phyloP scores from a whole-genome alignment of 2,329 filamentous ascomycete genomes.

The Verticillium zaregamsianum region DNA sequence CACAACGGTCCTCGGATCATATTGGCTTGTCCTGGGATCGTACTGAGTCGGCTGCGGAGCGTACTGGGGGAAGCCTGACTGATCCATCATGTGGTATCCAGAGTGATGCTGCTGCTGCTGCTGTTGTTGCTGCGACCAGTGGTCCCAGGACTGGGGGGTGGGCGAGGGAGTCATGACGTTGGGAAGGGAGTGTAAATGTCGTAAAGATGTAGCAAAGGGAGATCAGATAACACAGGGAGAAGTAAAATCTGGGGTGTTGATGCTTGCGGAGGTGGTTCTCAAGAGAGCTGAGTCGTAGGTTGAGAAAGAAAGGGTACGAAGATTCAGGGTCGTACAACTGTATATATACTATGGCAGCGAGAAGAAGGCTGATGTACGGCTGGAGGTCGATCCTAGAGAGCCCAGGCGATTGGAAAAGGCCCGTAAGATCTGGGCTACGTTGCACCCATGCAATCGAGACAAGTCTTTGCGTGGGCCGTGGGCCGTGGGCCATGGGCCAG shows the following conservation, averaged over 20 bases:
- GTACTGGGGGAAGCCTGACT: slow-evolving; percentile 43
- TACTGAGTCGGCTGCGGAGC: slow-evolving; percentile 30
- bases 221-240: not conserved
- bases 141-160: slow-evolving; percentile 39
- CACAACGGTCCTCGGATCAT: slow-evolving; percentile 14
- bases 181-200: too few relatives aligned
- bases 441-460: not conserved
- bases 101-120: slow-evolving; percentile 6
- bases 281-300: not conserved
- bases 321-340: not conserved
- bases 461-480: not conserved
- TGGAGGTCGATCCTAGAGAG: not conserved
- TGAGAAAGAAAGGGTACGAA: not conserved
- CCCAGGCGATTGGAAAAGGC: slow-evolving; percentile 1
- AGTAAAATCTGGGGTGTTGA: not conserved
- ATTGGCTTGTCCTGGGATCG: not conserved
- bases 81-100: slow-evolving; percentile 46
- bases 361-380: not conserved
- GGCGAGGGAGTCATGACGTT: not conserved
- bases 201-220: not conserved
- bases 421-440: not conserved
- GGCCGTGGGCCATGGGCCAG: not conserved
- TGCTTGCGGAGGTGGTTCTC: not conserved
- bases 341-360: not conserved
- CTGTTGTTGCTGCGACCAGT: slow-evolving; percentile 45